Base-by-base conservation (phyloP, 495 filamentous ascomycete genomes). In the Talaromyces liani region DNA sequence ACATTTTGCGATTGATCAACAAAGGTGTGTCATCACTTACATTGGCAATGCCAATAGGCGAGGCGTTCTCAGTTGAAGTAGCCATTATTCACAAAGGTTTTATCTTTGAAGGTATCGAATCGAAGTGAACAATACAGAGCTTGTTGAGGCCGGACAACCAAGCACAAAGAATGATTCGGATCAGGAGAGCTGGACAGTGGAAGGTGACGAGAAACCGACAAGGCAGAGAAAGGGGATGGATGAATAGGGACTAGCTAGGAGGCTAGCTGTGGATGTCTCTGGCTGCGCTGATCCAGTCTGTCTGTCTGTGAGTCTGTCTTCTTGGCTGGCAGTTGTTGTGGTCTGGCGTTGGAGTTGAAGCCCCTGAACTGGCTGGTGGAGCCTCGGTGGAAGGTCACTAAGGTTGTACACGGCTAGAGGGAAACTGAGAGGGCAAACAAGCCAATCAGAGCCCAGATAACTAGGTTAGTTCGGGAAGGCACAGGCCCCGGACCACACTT, bases 1-100 rank as follows among this genome's bases (percentile, higher is more conserved):
- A 8, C 2, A 56, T 1, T 49, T 49, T 22, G 27, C 18, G 10
- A 14, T 27, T 22, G 58, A 41, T 6, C 10, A 6, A 24, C 58
- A 18, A 22, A 47, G 22, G 29, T 45, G 59, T 45, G 59, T 41
- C n/a, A 16, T 55, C 25, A 82, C 87, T 79, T 78, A 89, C 87
- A 82, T 98, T 98, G 85, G 94, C 94, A 89, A 98, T 98, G 84
- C 93, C 93, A 90, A 98, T 98, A 71, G 91, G 92, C 72, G 91
- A 90, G 65, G 90, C 88, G 74, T 89, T 90, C 78, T 96, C 92
- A 68, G 86, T 87, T 70, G 86, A 78, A 67, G 84, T 82, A 73
- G 88, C 84, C 90, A 93, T 93, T 75, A 74, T 86, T 69, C 65
- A 67, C 67, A 69, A 61, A 72, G 69, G 64, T 62, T 58, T 39